Base-by-base conservation (phyloP, 192 early-diverging fungal species). In the Backusella mclennaniae region DNA sequence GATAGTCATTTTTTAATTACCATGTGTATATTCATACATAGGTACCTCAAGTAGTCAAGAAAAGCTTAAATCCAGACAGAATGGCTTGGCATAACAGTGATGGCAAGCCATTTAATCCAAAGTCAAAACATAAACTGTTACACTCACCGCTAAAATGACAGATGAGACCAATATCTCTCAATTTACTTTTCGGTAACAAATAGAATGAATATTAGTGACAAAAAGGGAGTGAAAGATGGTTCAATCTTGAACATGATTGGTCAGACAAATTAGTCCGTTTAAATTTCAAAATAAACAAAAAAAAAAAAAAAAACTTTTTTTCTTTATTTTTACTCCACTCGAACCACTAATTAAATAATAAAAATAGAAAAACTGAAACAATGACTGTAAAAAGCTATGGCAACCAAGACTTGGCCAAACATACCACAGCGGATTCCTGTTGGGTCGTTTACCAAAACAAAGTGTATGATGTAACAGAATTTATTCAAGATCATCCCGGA, bases 401-500 rank as follows among this genome's bases (percentile, higher is more conserved):
- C 56, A 29, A 7, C n/a, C 23, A 44, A 33, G 36, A 71, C 19
- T 29, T 97, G 39, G 86, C 87, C 33, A 86, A 84, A 38, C 95
- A 98, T 83, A 91, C 90, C 79, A 90, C 79, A 21, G 80, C 80
- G 4, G 76, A 85, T 38, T 94, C 93, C 8, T 88, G 94, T 46
- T 98, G 97, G 97, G 87, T 96, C 1, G 88, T 94, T 35, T 87
- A 91, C 74, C 81, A 91, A 33, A 90, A 89, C 83, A 91, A 93
- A 53, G 94, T 97, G 44, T 98, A 94, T 81, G 95, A 97, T 87
- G 79, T 97, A 66, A 94, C 96, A 19, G 77, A 90, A 69, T 99
- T 99, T 84, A 89, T 93, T 74, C 82, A 84, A 9, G 96, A 97
- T 82, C 96, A 99, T 79, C 97, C 97, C 0, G 97, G 97, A 44